Base-by-base conservation (phyloP, 2,329 filamentous ascomycete genomes). In the Blumeriella jaapii region DNA sequence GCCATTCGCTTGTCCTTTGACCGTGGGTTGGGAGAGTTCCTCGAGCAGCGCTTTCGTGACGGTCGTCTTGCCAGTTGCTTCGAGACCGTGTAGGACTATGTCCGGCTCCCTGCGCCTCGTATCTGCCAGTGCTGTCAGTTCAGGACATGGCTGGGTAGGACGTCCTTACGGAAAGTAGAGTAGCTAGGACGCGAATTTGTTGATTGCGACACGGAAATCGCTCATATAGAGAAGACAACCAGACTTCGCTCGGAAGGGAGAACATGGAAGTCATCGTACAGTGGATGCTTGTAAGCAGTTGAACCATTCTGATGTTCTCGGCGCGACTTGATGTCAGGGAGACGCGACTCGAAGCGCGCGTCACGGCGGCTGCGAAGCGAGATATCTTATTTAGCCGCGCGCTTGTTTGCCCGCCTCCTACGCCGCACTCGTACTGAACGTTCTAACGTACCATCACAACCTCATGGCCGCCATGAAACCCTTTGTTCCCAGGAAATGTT, bases 41-140 rank as follows among this genome's bases (percentile, higher is more conserved):
- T 68, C 54, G 2, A 93, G 68, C 11, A 85, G 68, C 3, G 68
- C 65, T 38, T 67, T 65, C 3, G 79, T 65, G 32, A 94, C 69
- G 30, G 73, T 71, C 19, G 76, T 83, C 61, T 96, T 96, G 25
- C 86, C 89, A 0, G 87, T 93, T 2, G 85, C 80, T 51, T 87
- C 78, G 18, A 86, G 74, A 32, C 91, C 91, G 57, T 96, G 78
- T 31, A 93, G 59, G 14, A 95, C 75, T 8, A 95, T 58, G 41
- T 82, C 37, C 40, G 45, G 31, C 42, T 31, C 23, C 41, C 36
- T 14, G 44, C 47, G 5, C 36, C 40, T 36, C 36, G 27, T 22
- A 41, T 36, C 44, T 45, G 12, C 14, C 4, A 20, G 12, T 8
- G 13, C 3, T 18, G 9, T 34, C 39, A 40, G 31, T 13, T 24